Evolutionary conservation across 768 basidiomycete genomes (phyloP).

Genomic region (Leccinum arenicola): DNA sequence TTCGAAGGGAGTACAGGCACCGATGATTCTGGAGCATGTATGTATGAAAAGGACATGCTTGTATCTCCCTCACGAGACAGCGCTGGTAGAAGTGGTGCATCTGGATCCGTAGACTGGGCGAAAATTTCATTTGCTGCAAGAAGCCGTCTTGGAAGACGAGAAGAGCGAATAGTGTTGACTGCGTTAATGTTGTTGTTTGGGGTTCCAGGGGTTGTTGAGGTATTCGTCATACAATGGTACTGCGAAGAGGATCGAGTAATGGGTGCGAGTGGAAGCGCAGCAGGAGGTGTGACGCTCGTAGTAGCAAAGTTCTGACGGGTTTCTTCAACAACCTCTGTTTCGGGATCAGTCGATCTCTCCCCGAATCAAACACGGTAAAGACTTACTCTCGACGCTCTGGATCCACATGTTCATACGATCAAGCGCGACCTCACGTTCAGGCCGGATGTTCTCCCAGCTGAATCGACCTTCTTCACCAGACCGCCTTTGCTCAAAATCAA

Average conservation of each 20-base stretch:
- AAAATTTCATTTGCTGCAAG: constrained; percentile 74
- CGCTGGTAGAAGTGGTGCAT: constrained; percentile 23
- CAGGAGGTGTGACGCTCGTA: constrained; percentile 44
- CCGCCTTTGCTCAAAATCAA: constrained; percentile 32
- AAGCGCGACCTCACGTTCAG: constrained; percentile 30
- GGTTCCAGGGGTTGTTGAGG: constrained; percentile 20
- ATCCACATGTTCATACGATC: constrained; percentile 84
- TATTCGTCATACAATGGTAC: constrained; percentile 31
- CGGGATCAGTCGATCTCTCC: background rate
- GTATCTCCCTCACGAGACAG: constrained; percentile 10
- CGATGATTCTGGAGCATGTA: constrained; percentile 20
- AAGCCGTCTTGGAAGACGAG: constrained; percentile 59
- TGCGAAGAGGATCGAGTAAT: constrained; percentile 49
- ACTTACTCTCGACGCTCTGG: constrained; percentile 78
- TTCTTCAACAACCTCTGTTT: constrained; percentile 76
- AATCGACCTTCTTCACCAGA: constrained; percentile 33
- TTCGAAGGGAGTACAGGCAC: constrained; percentile 19
- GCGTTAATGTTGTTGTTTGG: constrained; percentile 7
- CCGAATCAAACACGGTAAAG: background rate
- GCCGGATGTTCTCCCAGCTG: constrained; percentile 34
- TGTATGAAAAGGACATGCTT: constrained; percentile 23
- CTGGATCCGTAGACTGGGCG: constrained; percentile 29
- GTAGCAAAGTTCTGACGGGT: constrained; percentile 72
- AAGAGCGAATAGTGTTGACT: constrained; percentile 20
- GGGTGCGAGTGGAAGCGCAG: constrained; percentile 63